Percentiles rank a stretch among this genome's conserved stretches.
Conservation (phyloP, 2,329 filamentous ascomycete species). For the Hypoxylon sp. region DNA sequence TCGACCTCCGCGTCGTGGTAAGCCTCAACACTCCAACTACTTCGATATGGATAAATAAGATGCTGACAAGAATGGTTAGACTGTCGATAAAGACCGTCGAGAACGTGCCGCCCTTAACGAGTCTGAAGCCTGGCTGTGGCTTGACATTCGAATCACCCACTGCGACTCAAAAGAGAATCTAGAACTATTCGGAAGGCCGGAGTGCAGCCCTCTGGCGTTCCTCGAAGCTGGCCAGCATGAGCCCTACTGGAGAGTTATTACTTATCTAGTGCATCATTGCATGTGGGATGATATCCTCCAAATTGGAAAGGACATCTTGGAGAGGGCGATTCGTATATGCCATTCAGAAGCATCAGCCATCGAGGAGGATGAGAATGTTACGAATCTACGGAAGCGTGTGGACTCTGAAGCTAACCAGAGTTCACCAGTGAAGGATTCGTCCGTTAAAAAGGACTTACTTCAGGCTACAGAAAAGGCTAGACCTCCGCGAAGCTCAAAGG, state of each 20-base stretch:
- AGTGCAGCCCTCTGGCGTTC: conserved; percentile 44
- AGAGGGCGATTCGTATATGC: conserved; percentile 41
- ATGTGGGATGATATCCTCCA: conserved; percentile 45
- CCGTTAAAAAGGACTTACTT: conserved; percentile 25
- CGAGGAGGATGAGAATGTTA: conserved; percentile 28
- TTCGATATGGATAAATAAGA: background rate
- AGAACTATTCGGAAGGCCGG: conserved; percentile 39
- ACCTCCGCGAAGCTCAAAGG: conserved; percentile 18
- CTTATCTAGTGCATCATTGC: conserved; percentile 32
- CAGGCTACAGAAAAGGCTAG: conserved; percentile 27
- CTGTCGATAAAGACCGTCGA: conserved; percentile 11
- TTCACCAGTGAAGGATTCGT: background rate
- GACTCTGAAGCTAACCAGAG: conserved; percentile 6
- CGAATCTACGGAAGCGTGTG: conserved; percentile 11
- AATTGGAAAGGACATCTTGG: conserved; percentile 42
- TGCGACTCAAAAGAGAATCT: conserved; percentile 43
- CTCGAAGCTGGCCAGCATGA: conserved; percentile 43
- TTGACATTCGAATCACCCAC: conserved; percentile 43
- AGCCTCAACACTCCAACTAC: conserved; percentile 2
- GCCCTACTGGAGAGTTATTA: conserved; percentile 42
- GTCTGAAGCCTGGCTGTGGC: conserved; percentile 48
- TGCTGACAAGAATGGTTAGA: conserved; percentile 28
- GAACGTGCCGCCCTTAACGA: conserved; percentile 36
- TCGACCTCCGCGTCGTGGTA: conserved; percentile 43
- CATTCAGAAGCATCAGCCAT: conserved; percentile 25